A percentile compares a stretch with the other conserved stretches of the same genome.
phyloP scores from a whole-genome alignment of 148 eudicot species.

The Fagopyrum homotropicum region DNA sequence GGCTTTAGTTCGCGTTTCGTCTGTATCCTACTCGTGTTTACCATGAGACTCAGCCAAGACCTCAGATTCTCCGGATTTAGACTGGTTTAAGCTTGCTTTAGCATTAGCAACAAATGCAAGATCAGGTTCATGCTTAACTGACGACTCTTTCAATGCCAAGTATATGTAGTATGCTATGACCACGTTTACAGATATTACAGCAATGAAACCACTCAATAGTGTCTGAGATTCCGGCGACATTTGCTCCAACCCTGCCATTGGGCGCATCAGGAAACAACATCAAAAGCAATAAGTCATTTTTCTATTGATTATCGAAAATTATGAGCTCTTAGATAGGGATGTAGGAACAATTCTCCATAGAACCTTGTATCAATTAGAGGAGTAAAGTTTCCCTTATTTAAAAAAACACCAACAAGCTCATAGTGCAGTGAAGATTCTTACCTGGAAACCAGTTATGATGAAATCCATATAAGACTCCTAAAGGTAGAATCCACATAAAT shows the following conservation, averaged over 20 bases:
- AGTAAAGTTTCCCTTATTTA: too few species aligned
- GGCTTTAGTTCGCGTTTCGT: too few species aligned
- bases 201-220: constrained; percentile 73
- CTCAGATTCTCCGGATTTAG: background rate
- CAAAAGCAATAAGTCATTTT: background rate
- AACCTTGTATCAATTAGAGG: too few species aligned
- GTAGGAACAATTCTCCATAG: background rate
- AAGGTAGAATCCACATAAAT: constrained; percentile 63
- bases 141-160: constrained; percentile 75
- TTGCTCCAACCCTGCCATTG: constrained; percentile 32
- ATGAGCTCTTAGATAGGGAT: background rate
- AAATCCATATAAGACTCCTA: constrained; percentile 61
- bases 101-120: constrained; percentile 50
- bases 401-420: background rate
- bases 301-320: too few species aligned
- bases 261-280: background rate
- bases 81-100: constrained; percentile 1
- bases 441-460: constrained; percentile 60
- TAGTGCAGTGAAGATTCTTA: constrained; percentile 15
- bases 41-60: too few species aligned
- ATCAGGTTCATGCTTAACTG: constrained; percentile 68
- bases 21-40: too few species aligned
- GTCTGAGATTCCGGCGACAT: constrained; percentile 58
- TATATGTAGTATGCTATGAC: constrained; percentile 66
- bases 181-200: constrained; percentile 82